Percentiles rank a stretch among this genome's conserved stretches.
Evolutionary conservation across 2,329 filamentous ascomycete genomes (phyloP).

Genomic region (Botrytis deweyae): DNA sequence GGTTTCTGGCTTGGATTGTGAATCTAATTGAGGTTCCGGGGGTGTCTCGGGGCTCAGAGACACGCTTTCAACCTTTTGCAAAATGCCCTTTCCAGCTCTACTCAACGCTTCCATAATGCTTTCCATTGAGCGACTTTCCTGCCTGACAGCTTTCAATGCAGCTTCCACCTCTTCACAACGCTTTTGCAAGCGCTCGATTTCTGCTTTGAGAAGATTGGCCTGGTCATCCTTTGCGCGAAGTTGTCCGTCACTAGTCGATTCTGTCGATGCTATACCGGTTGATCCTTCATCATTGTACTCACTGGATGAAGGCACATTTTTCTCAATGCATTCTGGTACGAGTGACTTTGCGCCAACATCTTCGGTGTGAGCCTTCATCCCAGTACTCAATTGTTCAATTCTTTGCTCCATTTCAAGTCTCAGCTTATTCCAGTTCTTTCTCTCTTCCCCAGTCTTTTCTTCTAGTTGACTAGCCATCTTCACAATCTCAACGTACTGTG

Average conservation of each 20-base stretch:
- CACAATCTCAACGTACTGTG: slow-evolving; percentile 40
- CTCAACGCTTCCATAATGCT: slow-evolving; percentile 32
- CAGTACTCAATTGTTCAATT: slow-evolving; percentile 30
- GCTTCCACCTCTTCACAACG: slow-evolving; percentile 35
- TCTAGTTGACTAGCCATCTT: slow-evolving; percentile 38
- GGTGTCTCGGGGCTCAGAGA: background rate
- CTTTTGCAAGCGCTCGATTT: slow-evolving; percentile 32
- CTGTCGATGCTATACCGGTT: slow-evolving; percentile 13
- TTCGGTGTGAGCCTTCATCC: background rate
- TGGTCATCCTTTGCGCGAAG: slow-evolving; percentile 20
- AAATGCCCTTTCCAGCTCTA: slow-evolving; percentile 24
- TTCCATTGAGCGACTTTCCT: slow-evolving; percentile 36
- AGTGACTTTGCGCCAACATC: background rate
- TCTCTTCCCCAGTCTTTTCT: slow-evolving; percentile 35
- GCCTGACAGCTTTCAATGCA: slow-evolving; percentile 30
- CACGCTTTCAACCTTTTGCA: slow-evolving; percentile 17
- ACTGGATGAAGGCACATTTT: background rate
- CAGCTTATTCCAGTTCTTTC: slow-evolving; percentile 34
- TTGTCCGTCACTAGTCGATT: background rate
- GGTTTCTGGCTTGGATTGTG: background rate
- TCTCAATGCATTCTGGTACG: background rate
- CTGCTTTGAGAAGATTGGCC: slow-evolving; percentile 29
- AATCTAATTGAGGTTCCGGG: background rate
- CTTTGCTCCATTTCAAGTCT: slow-evolving; percentile 36
- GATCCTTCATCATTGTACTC: slow-evolving; percentile 24